Base-by-base conservation (phyloP, 1,284 basidiomycete species). In the Ganoderma sp. region DNA sequence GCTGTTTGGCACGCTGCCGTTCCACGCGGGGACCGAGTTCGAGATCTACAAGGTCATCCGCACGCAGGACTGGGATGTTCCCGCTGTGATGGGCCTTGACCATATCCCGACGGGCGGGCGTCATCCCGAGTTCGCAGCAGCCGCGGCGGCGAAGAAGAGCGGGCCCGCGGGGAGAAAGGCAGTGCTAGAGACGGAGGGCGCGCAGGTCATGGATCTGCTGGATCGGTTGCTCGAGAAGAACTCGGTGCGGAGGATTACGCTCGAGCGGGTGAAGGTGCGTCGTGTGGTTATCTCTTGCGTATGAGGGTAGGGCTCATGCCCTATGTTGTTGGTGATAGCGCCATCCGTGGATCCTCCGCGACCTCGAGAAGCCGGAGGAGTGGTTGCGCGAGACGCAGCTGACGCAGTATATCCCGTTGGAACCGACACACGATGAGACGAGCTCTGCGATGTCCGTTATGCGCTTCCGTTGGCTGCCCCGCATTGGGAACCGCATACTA, bases 1-100 rank as follows among this genome's bases (percentile, higher is more conserved):
- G 57, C 85, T 99, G 1, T 99, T 98, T 74, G 98, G 96, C 32
- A 83, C 82, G 65, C 86, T 90, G 8, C 95, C 95, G 0, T 96
- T 77, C 86, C 87, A 61, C 84, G 90, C 81, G 74, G 87, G 78
- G 82, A 87, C 68, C 73, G 95, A 97, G 81, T 98, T 89, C 78
- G 87, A 88, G 56, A 83, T 99, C 57, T 98, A 98, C 80, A 85
- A 91, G 70, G 86, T 91, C 66, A 98, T 99, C 60, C 91, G 94
- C 64, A 89, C 88, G 61, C 87, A 89, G 48, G 90, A 95, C 74
- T 97, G 95, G 85, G 79, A 83, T 19, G 85, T 94, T 0, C 89
- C 90, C 0, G 82, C 84, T 0, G 84, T 79, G 7, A 95, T 98
- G 91, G 95, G 95, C 19, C 83, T 85, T 28, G 95, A 98, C 75